phyloP scores from a whole-genome alignment of 2,329 filamentous ascomycete species.

The Microcyclospora pomicola region DNA sequence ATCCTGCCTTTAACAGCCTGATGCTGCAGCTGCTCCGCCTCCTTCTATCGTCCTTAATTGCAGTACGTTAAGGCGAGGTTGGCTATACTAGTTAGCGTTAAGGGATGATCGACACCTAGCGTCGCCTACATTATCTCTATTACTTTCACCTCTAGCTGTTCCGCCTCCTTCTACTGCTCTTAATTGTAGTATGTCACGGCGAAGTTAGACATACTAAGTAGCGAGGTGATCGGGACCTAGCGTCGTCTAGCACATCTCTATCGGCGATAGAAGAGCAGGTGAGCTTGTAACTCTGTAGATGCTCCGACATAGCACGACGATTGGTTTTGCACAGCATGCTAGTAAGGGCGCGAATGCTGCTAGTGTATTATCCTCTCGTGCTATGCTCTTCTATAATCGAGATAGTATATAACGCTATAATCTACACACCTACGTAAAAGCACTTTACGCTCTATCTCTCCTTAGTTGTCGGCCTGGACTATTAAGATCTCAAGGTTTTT shows the following conservation, averaged over 20 bases:
- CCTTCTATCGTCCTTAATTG: slow-evolving; percentile 3
- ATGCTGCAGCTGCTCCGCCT: slow-evolving; percentile 6
- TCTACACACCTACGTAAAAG: no score
- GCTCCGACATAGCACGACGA: no score
- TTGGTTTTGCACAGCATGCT: no score
- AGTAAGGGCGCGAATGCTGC: no score
- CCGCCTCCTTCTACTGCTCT: slow-evolving; percentile 4
- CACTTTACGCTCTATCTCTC: no score
- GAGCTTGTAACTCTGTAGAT: slow-evolving; percentile 4
- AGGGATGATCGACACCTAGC: slow-evolving; percentile 5
- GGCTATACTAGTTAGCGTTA: slow-evolving; percentile 4
- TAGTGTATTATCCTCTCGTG: no score
- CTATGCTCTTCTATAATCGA: no score
- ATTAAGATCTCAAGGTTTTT: no score
- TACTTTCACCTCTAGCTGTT: slow-evolving; percentile 4
- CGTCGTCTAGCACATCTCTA: slow-evolving; percentile 2
- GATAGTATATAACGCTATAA: no score
- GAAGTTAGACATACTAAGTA: slow-evolving; percentile 5
- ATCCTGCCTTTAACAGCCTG: slow-evolving; percentile 1
- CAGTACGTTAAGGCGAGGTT: slow-evolving; percentile 5
- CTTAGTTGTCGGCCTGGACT: no score
- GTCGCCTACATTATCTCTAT: slow-evolving; percentile 2
- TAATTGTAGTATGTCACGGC: slow-evolving; percentile 3
- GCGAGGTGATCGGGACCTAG: slow-evolving; percentile 6
- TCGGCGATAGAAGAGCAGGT: no score